Evolutionary conservation across 305 asterid genomes (phyloP).

Genomic region (Ilex paraguariensis): DNA sequence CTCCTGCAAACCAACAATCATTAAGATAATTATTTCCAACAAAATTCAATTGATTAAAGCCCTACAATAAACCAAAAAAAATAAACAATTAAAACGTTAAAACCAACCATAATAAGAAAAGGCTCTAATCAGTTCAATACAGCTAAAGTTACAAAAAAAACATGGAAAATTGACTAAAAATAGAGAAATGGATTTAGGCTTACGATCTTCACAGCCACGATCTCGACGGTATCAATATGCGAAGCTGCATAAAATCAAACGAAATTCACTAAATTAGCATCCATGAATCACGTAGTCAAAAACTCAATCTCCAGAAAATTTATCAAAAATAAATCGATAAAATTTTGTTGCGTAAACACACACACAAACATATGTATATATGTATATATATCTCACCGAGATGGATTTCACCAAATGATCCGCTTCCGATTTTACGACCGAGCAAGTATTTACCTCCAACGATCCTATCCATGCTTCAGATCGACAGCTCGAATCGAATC

Average conservation of each 20-base stretch:
- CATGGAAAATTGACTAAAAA: not conserved
- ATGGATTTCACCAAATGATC: constrained; percentile 91
- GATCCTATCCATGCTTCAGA: constrained; percentile 65
- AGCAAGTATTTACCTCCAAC: constrained; percentile 92
- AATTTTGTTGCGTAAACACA: not conserved
- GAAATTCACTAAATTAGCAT: constrained; percentile 4
- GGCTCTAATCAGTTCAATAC: too few species aligned
- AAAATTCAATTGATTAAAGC: too few species aligned
- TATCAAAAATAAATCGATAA: not conserved
- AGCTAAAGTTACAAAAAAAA: too few species aligned
- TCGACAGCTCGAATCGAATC: constrained; percentile 29
- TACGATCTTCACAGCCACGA: constrained; percentile 94
- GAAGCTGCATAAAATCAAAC: constrained; percentile 55
- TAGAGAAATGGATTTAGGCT: constrained; percentile 22
- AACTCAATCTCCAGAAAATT: too few species aligned
- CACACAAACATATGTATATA: not conserved
- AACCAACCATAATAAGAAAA: too few species aligned
- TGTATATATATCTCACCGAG: constrained; percentile 44
- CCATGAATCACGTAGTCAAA: too few species aligned
- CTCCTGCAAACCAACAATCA: constrained; percentile 52
- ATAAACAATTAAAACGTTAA: not conserved
- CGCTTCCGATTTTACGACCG: constrained; percentile 98
- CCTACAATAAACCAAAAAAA: not conserved
- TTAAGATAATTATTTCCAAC: not conserved
- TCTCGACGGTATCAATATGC: constrained; percentile 81